These are phyloP conservation scores for Periconia macrospinosa DNA, from an alignment of 2,329 filamentous ascomycete genomes.

Conservation along the genomic window DNA sequence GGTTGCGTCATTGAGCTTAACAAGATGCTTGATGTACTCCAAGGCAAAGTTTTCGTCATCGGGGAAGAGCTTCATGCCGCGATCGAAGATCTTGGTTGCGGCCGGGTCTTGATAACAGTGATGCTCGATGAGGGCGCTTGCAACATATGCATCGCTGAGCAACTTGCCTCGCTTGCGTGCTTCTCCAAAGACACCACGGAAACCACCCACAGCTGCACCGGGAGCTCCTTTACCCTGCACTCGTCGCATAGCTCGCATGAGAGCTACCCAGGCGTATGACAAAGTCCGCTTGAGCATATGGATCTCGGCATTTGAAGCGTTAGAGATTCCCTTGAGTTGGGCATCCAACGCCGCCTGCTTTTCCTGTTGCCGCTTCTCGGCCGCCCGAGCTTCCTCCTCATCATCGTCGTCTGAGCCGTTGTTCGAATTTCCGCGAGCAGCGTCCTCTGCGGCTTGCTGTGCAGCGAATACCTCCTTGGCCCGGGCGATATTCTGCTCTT, in stretches of 20 bases:
- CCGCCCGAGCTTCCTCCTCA: slow-evolving; percentile 48
- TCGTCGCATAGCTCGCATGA: slow-evolving; percentile 91
- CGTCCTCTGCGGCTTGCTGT: slow-evolving; percentile 47
- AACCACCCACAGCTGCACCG: slow-evolving; percentile 67
- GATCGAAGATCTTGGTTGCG: slow-evolving; percentile 93
- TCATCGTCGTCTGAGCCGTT: slow-evolving; percentile 51
- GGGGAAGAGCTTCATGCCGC: slow-evolving; percentile 88
- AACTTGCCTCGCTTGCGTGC: slow-evolving; percentile 84
- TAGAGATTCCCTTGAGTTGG: slow-evolving; percentile 61
- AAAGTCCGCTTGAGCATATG: slow-evolving; percentile 80
- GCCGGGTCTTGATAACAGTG: slow-evolving; percentile 94
- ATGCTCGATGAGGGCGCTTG: slow-evolving; percentile 89
- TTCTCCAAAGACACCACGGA: slow-evolving; percentile 86
- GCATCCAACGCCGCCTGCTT: slow-evolving; percentile 57
- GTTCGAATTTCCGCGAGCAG: slow-evolving; percentile 41
- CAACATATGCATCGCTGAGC: slow-evolving; percentile 93
- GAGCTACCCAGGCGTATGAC: slow-evolving; percentile 90
- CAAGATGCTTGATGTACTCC: slow-evolving; percentile 93
- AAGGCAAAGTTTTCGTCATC: slow-evolving; percentile 92
- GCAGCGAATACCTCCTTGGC: slow-evolving; percentile 58
- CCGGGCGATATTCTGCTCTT: slow-evolving; percentile 62
- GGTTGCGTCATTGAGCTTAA: slow-evolving; percentile 88
- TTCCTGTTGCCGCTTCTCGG: slow-evolving; percentile 38
- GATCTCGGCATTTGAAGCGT: slow-evolving; percentile 72
- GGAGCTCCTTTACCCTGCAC: slow-evolving; percentile 77